Evolutionary conservation across 768 basidiomycete species (phyloP), one percentile per base, ranked within the genome.

Genomic region (Hypholoma sublateritium): DNA sequence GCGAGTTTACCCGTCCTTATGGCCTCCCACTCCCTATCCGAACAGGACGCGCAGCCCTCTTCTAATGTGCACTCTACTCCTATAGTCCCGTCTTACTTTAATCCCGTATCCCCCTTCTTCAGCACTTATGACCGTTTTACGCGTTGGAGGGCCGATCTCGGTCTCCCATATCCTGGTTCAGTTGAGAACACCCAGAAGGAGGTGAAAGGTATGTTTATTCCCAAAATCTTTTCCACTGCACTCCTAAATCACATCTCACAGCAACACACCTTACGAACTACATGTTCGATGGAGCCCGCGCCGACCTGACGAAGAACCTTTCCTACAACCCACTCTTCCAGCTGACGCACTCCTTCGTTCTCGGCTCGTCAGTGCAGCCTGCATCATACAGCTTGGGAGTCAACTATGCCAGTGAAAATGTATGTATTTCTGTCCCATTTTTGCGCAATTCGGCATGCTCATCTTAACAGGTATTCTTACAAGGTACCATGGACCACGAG

Each of bases 301-400:
- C 96, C 32, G 97, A 99, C 78, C 79, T 98, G 65, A 89, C 92
- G 47, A 99, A 98, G 77, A 88, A 84, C 64, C 80, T 98, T 64
- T 96, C 94, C 25, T 81, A 89, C 71, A 92, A 86, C 71, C 97
- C 97, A n/a, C 85, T 91, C 50, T 98, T 98, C 84, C 96, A 98
- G 79, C 90, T 98, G 65, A 95, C 95, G 59, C 97, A 99, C 72
- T 91, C 94, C 21, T 98, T 99, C 76, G 81, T 87, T 57, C 78
- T 98, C 56, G 97, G 93, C 17, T 93, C 93, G 17, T 89, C 91
- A 71, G 84, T 87, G n/a, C 73, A 80, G 0, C 84, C 93, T 1
- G 83, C 96, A 13, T 89, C 89, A 28, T 99, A 99, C 74, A 95
- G 93, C 72, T 98, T 98, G 69, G 92, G 90, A 56, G 93, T 95